phyloP scores from a whole-genome alignment of 140 eudicot genomes.

The Flaveria floridana region DNA sequence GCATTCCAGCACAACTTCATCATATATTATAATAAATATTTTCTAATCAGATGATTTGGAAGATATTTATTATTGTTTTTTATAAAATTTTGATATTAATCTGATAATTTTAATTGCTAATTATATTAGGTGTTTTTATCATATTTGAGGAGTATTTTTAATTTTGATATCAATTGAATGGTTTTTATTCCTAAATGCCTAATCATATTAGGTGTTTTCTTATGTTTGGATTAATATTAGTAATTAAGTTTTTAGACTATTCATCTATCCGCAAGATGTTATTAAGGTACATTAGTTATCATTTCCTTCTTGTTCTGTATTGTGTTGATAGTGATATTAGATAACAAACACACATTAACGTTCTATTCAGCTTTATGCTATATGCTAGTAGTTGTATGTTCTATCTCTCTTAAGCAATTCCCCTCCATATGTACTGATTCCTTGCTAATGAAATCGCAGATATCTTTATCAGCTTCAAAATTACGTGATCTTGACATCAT shows the following conservation, averaged over 20 bases:
- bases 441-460: conserved; percentile 48
- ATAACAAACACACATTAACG: conserved; percentile 1
- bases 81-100: neutral
- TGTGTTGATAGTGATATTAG: conserved; percentile 14
- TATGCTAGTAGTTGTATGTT: conserved; percentile 14
- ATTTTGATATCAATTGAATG: neutral
- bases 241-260: too few relatives aligned
- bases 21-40: neutral
- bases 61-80: too few relatives aligned
- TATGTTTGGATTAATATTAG: neutral
- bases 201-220: neutral
- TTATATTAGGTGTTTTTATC: neutral
- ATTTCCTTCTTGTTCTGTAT: neutral
- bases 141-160: neutral
- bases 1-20: neutral
- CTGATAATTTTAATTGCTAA: neutral
- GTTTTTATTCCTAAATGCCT: neutral
- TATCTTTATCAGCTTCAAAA: conserved; percentile 76
- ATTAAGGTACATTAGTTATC: conserved; percentile 5
- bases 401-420: conserved; percentile 20
- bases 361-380: conserved; percentile 7
- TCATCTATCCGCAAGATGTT: neutral
- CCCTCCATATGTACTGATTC: conserved; percentile 23
- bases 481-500: conserved; percentile 68
- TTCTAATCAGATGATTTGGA: too few relatives aligned